Conservation (phyloP, 768 basidiomycete species). For the Lactarius sp. region DNA sequence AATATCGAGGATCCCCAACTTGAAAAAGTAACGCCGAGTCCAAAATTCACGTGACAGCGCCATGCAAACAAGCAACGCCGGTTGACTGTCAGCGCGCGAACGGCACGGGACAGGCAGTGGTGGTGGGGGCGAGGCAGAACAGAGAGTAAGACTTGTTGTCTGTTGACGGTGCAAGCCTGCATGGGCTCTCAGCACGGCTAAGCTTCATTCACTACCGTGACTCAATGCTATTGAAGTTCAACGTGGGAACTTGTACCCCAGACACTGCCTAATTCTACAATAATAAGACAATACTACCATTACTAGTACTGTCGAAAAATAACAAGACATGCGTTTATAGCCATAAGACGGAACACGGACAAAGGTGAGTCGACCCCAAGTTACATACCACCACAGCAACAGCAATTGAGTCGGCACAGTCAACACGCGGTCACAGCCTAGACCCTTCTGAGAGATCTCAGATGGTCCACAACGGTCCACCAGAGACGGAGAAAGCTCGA, state of each 20-base stretch:
- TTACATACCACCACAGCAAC: background rate
- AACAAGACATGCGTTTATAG: background rate
- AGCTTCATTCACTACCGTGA: background rate
- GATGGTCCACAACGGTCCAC: background rate
- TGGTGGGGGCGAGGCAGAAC: slow-evolving; percentile 1
- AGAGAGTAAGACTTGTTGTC: background rate
- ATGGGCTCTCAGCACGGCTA: background rate
- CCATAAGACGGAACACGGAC: background rate
- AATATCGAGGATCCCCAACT: background rate
- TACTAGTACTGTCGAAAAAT: no score
- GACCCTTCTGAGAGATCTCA: background rate
- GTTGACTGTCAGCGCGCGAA: background rate
- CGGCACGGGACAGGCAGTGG: background rate
- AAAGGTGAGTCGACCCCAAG: background rate
- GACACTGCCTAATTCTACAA: slow-evolving; percentile 1
- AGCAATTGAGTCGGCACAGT: slow-evolving; percentile 1
- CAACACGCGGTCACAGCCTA: slow-evolving; percentile 2
- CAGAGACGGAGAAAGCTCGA: background rate
- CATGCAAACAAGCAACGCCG: background rate
- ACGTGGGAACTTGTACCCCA: slow-evolving; percentile 17
- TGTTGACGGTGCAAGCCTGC: slow-evolving; percentile 4
- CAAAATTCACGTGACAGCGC: background rate
- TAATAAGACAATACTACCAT: background rate
- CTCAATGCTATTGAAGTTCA: slow-evolving; percentile 4
- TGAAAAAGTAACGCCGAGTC: background rate